Evolutionary conservation across 306 rosid species (phyloP).

Genomic region (Mimosa pudica): DNA sequence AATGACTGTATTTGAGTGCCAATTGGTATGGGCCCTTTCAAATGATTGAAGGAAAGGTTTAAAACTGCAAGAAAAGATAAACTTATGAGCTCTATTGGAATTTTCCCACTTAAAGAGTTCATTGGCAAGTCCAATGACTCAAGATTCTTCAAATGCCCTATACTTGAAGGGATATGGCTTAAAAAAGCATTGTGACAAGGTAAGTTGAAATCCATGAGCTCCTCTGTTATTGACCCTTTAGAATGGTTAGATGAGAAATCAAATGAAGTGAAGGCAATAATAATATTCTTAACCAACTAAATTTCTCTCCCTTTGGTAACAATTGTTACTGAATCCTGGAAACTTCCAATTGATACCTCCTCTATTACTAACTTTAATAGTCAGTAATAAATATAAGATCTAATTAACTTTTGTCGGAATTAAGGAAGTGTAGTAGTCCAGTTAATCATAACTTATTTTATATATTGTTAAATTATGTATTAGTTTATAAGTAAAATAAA

Average conservation of each 20-base stretch:
- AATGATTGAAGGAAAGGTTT: slow-evolving; percentile 40
- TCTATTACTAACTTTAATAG: too few species aligned
- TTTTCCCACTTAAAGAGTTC: slow-evolving; percentile 31
- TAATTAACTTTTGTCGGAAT: too few species aligned
- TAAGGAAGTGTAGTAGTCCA: too few species aligned
- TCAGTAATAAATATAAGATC: too few species aligned
- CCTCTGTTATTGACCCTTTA: slow-evolving; percentile 45
- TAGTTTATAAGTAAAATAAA: too few species aligned
- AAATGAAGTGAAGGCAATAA: slow-evolving; percentile 19
- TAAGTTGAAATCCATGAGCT: slow-evolving; percentile 33
- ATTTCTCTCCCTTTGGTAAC: slow-evolving; percentile 21
- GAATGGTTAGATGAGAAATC: slow-evolving; percentile 47
- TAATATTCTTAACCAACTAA: slow-evolving; percentile 31
- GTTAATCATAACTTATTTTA: too few species aligned
- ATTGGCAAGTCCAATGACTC: slow-evolving; percentile 49
- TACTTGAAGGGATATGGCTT: slow-evolving; percentile 35
- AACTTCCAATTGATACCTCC: not conserved
- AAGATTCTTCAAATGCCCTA: slow-evolving; percentile 16
- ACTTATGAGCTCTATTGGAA: slow-evolving; percentile 30
- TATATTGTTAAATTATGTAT: too few species aligned
- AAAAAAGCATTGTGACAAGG: slow-evolving; percentile 44
- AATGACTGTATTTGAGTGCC: slow-evolving; percentile 35
- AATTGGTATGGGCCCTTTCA: slow-evolving; percentile 38
- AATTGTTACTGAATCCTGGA: slow-evolving; percentile 28
- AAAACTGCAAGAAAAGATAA: slow-evolving; percentile 35